Percentiles rank a stretch among this genome's conserved stretches.
Conservation (phyloP, 2,329 filamentous ascomycete species). For the Pyrenophora tritici-repentis region DNA sequence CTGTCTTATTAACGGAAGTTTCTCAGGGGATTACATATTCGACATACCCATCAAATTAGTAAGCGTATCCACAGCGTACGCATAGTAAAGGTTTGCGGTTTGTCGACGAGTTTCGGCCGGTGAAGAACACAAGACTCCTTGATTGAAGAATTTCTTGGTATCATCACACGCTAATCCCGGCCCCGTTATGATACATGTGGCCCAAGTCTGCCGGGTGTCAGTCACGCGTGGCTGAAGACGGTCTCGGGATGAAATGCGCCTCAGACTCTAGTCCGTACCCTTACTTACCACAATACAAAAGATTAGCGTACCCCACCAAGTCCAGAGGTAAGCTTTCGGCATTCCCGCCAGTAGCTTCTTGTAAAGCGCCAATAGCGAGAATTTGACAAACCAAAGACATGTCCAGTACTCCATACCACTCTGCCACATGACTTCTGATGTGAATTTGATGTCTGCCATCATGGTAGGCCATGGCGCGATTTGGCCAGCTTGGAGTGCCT, state of each 20-base stretch:
- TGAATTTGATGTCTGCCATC: constrained; percentile 34
- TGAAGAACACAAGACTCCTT: constrained; percentile 29
- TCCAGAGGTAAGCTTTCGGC: constrained; percentile 32
- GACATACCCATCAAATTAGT: constrained; percentile 45
- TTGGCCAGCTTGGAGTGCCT: constrained; percentile 26
- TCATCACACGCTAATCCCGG: constrained; percentile 43
- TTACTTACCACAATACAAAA: constrained; percentile 44
- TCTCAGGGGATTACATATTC: background rate
- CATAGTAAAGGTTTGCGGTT: constrained; percentile 44
- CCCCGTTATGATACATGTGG: constrained; percentile 47
- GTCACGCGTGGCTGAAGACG: background rate
- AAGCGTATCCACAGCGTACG: constrained; percentile 44
- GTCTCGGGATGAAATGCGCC: background rate
- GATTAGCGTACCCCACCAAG: constrained; percentile 46
- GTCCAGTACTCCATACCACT: constrained; percentile 48
- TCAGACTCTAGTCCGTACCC: background rate
- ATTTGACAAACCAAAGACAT: constrained; percentile 50
- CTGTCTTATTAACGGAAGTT: constrained; percentile 17
- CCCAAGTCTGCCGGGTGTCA: constrained; percentile 35
- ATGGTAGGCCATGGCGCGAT: constrained; percentile 35
- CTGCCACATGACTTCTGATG: constrained; percentile 49
- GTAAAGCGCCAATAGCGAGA: constrained; percentile 49
- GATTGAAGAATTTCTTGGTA: constrained; percentile 32
- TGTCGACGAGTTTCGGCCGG: constrained; percentile 37
- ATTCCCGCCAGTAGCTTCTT: constrained; percentile 45